phyloP scores from a whole-genome alignment of 148 eudicot species.

The Rhododendron williamsianum region DNA sequence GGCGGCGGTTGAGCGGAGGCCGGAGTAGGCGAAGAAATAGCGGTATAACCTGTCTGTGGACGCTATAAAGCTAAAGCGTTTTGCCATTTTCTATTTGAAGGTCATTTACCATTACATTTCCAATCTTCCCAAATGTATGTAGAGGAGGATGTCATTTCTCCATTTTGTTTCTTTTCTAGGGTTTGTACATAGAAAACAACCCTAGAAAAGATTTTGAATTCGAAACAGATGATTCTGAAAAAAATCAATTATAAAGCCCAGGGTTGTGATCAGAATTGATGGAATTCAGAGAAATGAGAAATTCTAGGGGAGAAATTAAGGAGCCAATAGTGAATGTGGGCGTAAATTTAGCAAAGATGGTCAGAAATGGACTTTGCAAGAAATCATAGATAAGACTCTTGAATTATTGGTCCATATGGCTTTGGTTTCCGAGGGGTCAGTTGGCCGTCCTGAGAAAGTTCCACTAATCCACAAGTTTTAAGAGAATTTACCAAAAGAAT shows the following conservation, averaged over 20 bases:
- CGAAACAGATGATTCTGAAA: not conserved
- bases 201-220: not conserved
- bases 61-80: constrained; percentile 63
- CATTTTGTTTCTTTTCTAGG: not conserved
- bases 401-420: not conserved
- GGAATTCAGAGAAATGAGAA: not conserved
- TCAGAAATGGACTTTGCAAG: not conserved
- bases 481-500: not conserved
- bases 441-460: too few relatives aligned
- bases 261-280: not conserved
- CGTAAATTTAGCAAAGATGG: not conserved
- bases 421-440: not conserved
- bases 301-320: not conserved
- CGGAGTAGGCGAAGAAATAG: constrained; percentile 39
- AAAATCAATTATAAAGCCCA: not conserved
- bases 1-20: constrained; percentile 49
- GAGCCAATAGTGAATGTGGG: not conserved
- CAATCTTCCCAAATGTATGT: not conserved
- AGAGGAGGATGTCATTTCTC: not conserved
- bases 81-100: constrained; percentile 9
- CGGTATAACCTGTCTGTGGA: constrained; percentile 57
- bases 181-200: not conserved
- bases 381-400: not conserved
- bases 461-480: not conserved
- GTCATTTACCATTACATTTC: not conserved